phyloP scores from a whole-genome alignment of 2,329 filamentous ascomycete species.

The Cryphonectria radicalis region DNA sequence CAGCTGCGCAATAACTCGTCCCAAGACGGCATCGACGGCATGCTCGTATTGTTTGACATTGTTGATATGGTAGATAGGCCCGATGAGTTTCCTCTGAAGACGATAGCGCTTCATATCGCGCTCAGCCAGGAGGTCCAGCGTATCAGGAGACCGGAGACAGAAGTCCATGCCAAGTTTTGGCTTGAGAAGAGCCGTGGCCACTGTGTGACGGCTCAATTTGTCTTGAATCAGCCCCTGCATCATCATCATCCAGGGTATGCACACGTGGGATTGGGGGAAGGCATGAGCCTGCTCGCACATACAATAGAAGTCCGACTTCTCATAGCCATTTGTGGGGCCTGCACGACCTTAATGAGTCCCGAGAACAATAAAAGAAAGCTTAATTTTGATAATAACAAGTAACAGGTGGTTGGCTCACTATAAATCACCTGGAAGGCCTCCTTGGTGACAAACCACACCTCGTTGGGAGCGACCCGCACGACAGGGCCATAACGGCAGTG shows the following conservation, averaged over 20 bases:
- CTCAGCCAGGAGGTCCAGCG: constrained; percentile 56
- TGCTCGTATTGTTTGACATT: constrained; percentile 48
- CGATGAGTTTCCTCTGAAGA: constrained; percentile 53
- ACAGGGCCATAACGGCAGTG: constrained; percentile 52
- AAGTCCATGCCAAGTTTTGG: constrained; percentile 47
- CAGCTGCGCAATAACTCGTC: constrained; percentile 42
- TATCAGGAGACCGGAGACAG: constrained; percentile 44
- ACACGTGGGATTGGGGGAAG: not conserved
- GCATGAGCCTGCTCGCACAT: constrained; percentile 30
- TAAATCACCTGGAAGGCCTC: constrained; percentile 55
- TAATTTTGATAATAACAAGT: not conserved
- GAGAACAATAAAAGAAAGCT: too few relatives aligned
- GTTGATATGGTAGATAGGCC: constrained; percentile 50
- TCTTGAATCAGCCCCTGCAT: constrained; percentile 13
- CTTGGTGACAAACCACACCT: constrained; percentile 55
- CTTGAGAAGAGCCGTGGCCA: constrained; percentile 50
- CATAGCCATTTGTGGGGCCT: constrained; percentile 53
- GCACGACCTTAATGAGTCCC: not conserved
- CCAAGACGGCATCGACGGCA: constrained; percentile 47
- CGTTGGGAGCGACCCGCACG: constrained; percentile 58
- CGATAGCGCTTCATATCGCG: constrained; percentile 51
- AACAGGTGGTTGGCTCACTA: constrained; percentile 39
- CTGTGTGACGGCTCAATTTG: constrained; percentile 38
- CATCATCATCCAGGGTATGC: not conserved
- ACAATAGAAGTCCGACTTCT: constrained; percentile 60